Evolutionary conservation across 108 stramenopile genomes (phyloP), one percentile per base, ranked within the genome.

Genomic region (Skeletonema potamos): DNA sequence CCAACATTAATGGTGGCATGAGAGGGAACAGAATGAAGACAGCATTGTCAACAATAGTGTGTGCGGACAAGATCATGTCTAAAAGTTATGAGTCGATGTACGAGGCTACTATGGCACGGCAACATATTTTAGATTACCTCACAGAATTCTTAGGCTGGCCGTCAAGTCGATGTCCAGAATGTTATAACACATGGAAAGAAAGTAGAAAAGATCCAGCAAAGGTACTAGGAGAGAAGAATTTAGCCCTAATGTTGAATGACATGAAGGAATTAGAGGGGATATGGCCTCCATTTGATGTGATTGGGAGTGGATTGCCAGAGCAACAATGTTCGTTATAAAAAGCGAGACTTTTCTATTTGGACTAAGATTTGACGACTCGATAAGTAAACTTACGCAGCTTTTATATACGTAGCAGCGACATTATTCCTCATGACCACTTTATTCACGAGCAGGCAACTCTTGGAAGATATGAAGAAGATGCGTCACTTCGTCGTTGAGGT

Each of bases 391-490:
- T 41, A 41, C n/a, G n/a, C n/a, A n/a, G n/a, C n/a, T n/a, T n/a
- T n/a, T n/a, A n/a, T n/a, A n/a, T n/a, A n/a, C n/a, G n/a, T n/a
- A n/a, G n/a, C n/a, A n/a, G n/a, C n/a, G 34, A 41, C 3, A 0
- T 3, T 41, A 41, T 41, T 3, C 0, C 3, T 15, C 4, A 41
- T 4, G n/a, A 6, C 1, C 9, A 3, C 39, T 41, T 41, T 15
- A 41, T 41, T 41, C 48, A 9, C 13, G 36, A 29, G 34, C 13
- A 6, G 82, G 86, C 8, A 90, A 73, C 46, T 84, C 84, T 37
- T 58, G 69, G 72, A 56, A 78, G 0, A 84, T 73, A 56, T 89
- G 86, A 24, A 87, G 66, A 32, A 87, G 18, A 64, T 86, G 85
- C 1, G 86, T 87, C 10, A 85, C 68, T 58, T 89, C 81, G 39